Conservation (phyloP, 495 filamentous ascomycete genomes). For the Podospora pseudoanserina region DNA sequence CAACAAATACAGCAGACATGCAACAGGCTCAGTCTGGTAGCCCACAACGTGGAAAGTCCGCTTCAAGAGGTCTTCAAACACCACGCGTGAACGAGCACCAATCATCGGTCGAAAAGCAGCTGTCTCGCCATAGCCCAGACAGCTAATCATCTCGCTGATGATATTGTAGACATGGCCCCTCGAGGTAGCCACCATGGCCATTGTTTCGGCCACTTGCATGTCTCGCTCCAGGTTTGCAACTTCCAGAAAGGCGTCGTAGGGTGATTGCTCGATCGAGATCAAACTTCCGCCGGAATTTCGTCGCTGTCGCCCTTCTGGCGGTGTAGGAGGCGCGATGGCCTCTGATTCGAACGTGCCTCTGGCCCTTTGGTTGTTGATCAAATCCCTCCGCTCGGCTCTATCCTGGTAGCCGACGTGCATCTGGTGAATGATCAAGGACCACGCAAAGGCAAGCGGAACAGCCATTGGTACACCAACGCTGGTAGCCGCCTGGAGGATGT, state of each 20-base stretch:
- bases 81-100: slow-evolving; percentile 52
- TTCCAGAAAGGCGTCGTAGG: slow-evolving; percentile 47
- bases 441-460: slow-evolving; percentile 68
- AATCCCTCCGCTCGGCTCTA: slow-evolving; percentile 56
- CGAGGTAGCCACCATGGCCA: slow-evolving; percentile 51
- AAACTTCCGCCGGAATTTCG: slow-evolving; percentile 51
- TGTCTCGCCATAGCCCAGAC: slow-evolving; percentile 42
- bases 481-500: slow-evolving; percentile 53
- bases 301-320: slow-evolving; percentile 31
- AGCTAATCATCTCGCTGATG: slow-evolving; percentile 53
- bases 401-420: slow-evolving; percentile 58
- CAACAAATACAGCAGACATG: slow-evolving; percentile 58
- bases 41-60: slow-evolving; percentile 53
- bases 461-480: slow-evolving; percentile 46
- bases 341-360: slow-evolving; percentile 51
- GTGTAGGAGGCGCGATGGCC: slow-evolving; percentile 29
- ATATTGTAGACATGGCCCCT: slow-evolving; percentile 59
- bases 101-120: slow-evolving; percentile 46
- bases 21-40: slow-evolving; percentile 65
- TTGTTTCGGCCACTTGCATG: slow-evolving; percentile 32
- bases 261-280: slow-evolving; percentile 46
- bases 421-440: slow-evolving; percentile 69
- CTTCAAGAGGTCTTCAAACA: slow-evolving; percentile 64
- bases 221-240: slow-evolving; percentile 41
- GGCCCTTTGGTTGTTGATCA: slow-evolving; percentile 60